Base-by-base conservation (phyloP, 192 early-diverging fungal genomes). In the Coemansia sp. region DNA sequence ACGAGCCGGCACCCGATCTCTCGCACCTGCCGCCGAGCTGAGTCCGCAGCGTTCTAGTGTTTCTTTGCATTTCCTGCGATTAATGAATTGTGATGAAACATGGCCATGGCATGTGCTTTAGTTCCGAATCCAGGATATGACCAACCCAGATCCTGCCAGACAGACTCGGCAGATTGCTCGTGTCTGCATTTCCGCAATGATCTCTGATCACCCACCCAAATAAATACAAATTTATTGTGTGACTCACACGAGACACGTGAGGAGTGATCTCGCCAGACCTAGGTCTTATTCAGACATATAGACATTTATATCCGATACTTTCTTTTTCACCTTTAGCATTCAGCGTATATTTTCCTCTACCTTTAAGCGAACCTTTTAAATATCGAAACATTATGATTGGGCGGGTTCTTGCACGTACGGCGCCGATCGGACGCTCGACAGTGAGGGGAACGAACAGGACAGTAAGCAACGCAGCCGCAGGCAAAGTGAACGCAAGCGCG, bases 11-110 rank as follows among this genome's bases (percentile, higher is more conserved):
- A 21, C 91, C 95, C n/a, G 96, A 96, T 86, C 90, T 88, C 11
- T 91, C 92, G 27, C 84, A 92, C 85, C 85, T 98, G 58, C 96
- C 96, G 51, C 96, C 96, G 15, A 91, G 94, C 69, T 98, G 32
- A 32, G 32, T 7, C 32, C 6, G 32, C 32, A 32, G 32, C 32
- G 32, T 7, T 7, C 32, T 32, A 7, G 32, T 32, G 32, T 32
- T 32, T 32, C 6, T 32, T 32, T 8, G 32, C 32, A 32, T 32
- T 32, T 32, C 32, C 32, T 32, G 88, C 88, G 29, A 19, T 12
- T 39, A 27, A 9, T 49, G 32, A 21, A 32, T 7, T 32, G 6
- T 32, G 32, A 32, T 32, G 5, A 32, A 32, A 32, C 19, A 21
- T 21, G 19, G 19, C 19, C 19, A 21, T 21, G 19, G 19, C 19